These are phyloP conservation scores for Mycogone perniciosa DNA, from an alignment of 2,329 filamentous ascomycete species.

Conservation along the genomic window DNA sequence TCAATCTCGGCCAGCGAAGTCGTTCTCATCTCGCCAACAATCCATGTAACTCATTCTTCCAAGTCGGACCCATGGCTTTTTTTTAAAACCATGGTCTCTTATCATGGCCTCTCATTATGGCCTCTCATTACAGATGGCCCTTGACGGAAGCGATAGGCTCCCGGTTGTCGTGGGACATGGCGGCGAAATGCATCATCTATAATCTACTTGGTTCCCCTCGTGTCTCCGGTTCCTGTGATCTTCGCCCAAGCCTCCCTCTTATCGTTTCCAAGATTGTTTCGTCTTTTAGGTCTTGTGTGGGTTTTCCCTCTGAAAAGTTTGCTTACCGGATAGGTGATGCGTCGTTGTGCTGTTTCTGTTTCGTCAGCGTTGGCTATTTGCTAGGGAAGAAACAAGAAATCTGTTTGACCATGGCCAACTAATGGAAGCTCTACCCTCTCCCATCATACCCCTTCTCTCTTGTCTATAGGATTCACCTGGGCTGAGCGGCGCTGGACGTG, in stretches of 20 bases:
- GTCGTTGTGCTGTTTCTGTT: background rate
- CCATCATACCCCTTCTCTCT: background rate
- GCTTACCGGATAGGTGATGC: too few relatives aligned
- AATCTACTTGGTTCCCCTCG: background rate
- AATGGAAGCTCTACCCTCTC: background rate
- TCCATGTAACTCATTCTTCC: too few relatives aligned
- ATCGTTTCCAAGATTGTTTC: background rate
- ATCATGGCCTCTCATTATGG: too few relatives aligned
- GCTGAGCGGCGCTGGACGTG: conserved; percentile 14
- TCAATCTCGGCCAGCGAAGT: background rate
- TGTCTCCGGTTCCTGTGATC: background rate
- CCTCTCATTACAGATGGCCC: too few relatives aligned
- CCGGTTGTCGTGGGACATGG: background rate
- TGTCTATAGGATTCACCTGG: conserved; percentile 3
- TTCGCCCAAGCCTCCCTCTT: background rate
- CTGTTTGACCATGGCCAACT: background rate
- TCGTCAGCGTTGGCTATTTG: background rate
- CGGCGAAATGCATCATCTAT: conserved; percentile 2
- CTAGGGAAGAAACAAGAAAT: too few relatives aligned
- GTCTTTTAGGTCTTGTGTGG: background rate
- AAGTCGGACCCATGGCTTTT: too few relatives aligned
- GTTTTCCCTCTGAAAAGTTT: too few relatives aligned
- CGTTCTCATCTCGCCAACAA: too few relatives aligned
- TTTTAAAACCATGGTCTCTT: too few relatives aligned
- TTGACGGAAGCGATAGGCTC: background rate